phyloP scores from a whole-genome alignment of 2,329 filamentous ascomycete species.

The Neopestalotiopsis sp. region DNA sequence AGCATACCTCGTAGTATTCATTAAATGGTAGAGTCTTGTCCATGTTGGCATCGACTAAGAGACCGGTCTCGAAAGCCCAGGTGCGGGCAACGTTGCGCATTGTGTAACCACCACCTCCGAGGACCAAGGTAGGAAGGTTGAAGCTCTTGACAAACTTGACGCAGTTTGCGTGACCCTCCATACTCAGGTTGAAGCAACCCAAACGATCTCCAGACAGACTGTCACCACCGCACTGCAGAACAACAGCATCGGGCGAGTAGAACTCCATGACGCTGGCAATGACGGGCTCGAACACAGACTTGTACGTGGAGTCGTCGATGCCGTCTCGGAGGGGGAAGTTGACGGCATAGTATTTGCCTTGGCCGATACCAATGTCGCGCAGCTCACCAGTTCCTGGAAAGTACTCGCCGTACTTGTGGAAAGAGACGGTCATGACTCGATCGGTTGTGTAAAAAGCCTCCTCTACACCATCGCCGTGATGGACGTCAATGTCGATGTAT shows the following conservation, averaged over 20 bases:
- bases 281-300: slow-evolving; percentile 88
- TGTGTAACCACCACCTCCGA: slow-evolving; percentile 95
- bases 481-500: slow-evolving; percentile 95
- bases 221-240: slow-evolving; percentile 95
- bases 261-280: slow-evolving; percentile 85
- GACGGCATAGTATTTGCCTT: slow-evolving; percentile 86
- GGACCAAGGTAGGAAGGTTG: slow-evolving; percentile 83
- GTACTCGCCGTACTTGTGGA: slow-evolving; percentile 97
- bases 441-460: slow-evolving; percentile 94
- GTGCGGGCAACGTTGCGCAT: slow-evolving; percentile 96
- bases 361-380: slow-evolving; percentile 83
- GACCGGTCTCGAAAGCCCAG: slow-evolving; percentile 95
- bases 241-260: slow-evolving; percentile 89
- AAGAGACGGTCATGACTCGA: slow-evolving; percentile 89
- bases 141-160: slow-evolving; percentile 90
- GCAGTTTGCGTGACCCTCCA: slow-evolving; percentile 93
- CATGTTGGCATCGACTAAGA: slow-evolving; percentile 84
- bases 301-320: slow-evolving; percentile 88
- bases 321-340: slow-evolving; percentile 93
- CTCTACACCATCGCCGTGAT: slow-evolving; percentile 92
- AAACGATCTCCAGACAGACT: slow-evolving; percentile 92
- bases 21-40: slow-evolving; percentile 87
- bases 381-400: slow-evolving; percentile 92
- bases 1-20: slow-evolving; percentile 81
- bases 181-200: slow-evolving; percentile 97